These are phyloP conservation scores for Penicillium maclennaniae DNA, from an alignment of 495 filamentous ascomycete genomes.

Conservation along the genomic window DNA sequence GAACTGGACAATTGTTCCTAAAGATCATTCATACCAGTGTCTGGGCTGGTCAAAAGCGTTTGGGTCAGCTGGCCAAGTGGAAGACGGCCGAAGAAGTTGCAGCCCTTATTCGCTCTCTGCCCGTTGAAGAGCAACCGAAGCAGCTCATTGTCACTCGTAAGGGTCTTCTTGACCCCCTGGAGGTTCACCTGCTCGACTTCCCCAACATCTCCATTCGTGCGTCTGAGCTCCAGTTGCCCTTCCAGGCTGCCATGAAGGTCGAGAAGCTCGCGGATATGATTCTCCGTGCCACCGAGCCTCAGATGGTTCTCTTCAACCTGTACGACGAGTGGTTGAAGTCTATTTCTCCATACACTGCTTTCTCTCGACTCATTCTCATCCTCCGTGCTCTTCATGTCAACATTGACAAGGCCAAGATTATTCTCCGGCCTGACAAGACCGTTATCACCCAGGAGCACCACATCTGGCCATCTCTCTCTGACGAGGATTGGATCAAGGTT, in stretches of 20 bases:
- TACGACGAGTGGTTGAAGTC: slow-evolving; percentile 99
- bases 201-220: slow-evolving; percentile 99
- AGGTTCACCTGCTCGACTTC: slow-evolving; percentile 97
- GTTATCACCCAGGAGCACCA: slow-evolving; percentile 99
- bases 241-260: slow-evolving; percentile 99
- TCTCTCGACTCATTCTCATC: slow-evolving; percentile 93
- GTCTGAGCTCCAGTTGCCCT: slow-evolving; percentile 94
- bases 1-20: slow-evolving; percentile 94
- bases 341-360: slow-evolving; percentile 97
- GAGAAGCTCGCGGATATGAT: slow-evolving; percentile 99
- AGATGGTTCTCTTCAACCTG: slow-evolving; percentile 99
- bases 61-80: slow-evolving; percentile 98
- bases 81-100: slow-evolving; percentile 99
- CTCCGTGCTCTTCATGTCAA: slow-evolving; percentile 96
- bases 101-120: slow-evolving; percentile 91
- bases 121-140: slow-evolving; percentile 98
- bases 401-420: slow-evolving; percentile 95
- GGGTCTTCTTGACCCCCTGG: slow-evolving; percentile 93
- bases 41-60: slow-evolving; percentile 98
- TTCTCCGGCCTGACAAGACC: slow-evolving; percentile 95
- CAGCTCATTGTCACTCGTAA: slow-evolving; percentile 98
- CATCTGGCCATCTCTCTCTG: slow-evolving; percentile 92
- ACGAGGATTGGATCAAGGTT: slow-evolving; percentile 99
- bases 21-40: slow-evolving; percentile 99
- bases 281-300: slow-evolving; percentile 91